Evolutionary conservation across 2,329 filamentous ascomycete genomes (phyloP).

Genomic region (Phoma sp.): DNA sequence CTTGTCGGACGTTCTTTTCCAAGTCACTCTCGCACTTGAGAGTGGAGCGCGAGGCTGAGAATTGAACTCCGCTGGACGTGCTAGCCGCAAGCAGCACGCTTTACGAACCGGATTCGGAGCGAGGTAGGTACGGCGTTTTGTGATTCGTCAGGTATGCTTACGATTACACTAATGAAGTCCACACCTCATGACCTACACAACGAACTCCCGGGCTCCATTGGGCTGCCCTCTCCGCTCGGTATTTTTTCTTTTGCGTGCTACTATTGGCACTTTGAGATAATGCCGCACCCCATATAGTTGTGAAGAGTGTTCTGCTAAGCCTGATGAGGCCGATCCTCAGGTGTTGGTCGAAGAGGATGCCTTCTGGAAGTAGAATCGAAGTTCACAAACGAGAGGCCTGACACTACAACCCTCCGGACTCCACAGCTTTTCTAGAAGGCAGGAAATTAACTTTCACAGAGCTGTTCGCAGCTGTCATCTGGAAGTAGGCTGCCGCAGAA

Average conservation of each 20-base stretch:
- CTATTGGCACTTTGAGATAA: slow-evolving; percentile 1
- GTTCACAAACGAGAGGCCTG: no score
- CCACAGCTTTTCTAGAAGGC: no score
- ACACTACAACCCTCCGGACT: no score
- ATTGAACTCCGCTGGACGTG: neutral
- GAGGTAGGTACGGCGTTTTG: slow-evolving; percentile 9
- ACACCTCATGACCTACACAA: slow-evolving; percentile 9
- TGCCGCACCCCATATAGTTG: neutral
- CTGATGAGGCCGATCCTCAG: no score
- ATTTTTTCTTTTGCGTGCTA: neutral
- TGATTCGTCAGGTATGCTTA: slow-evolving; percentile 6
- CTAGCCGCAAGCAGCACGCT: slow-evolving; percentile 4
- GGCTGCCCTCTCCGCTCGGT: neutral
- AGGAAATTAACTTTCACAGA: no score
- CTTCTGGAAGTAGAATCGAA: no score
- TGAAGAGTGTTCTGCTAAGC: no score
- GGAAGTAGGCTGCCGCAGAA: no score
- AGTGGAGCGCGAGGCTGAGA: neutral
- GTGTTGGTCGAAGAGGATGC: no score
- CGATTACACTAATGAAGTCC: neutral
- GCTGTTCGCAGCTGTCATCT: no score
- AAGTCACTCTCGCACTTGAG: neutral
- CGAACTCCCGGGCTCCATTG: neutral
- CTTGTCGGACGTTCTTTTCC: neutral
- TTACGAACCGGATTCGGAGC: neutral